phyloP scores from a whole-genome alignment of 129 eudicot genomes.

The Flaveria ramosissima region DNA sequence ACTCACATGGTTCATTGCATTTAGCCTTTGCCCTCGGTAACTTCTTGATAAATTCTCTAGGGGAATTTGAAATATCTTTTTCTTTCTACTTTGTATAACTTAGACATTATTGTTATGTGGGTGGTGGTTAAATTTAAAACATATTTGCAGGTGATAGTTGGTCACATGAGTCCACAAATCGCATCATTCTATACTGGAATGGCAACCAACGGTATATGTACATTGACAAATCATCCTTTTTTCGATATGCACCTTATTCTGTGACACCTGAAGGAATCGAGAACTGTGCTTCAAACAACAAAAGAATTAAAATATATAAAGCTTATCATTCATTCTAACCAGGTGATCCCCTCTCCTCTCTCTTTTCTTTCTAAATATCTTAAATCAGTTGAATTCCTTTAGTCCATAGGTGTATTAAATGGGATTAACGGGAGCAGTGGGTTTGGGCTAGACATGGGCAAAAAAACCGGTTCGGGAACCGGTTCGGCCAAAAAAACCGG shows the following conservation, averaged over 20 bases:
- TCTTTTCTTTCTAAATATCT: too few species aligned
- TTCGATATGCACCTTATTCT: slow-evolving; percentile 64
- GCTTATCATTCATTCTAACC: neutral
- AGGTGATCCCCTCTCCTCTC: neutral
- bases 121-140: slow-evolving; percentile 3
- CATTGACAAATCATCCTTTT: slow-evolving; percentile 83
- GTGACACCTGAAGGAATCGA: slow-evolving; percentile 73
- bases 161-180: slow-evolving; percentile 91
- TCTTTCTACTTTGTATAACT: neutral
- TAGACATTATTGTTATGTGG: neutral
- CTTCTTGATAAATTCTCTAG: neutral
- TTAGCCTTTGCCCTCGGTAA: slow-evolving; percentile 92
- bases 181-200: slow-evolving; percentile 85
- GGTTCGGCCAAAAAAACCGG: too few species aligned
- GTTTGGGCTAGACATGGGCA: too few species aligned
- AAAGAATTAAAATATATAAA: slow-evolving; percentile 58
- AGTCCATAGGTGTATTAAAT: too few species aligned
- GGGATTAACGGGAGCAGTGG: too few species aligned
- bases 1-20: slow-evolving; percentile 68
- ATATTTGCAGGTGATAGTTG: slow-evolving; percentile 80
- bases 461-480: too few species aligned
- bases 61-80: neutral
- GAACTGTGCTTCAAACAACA: slow-evolving; percentile 52
- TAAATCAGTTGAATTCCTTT: too few species aligned
- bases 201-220: slow-evolving; percentile 69